Evolutionary conservation across 495 filamentous ascomycete species (phyloP).

Genomic region (Cercophora scortea): DNA sequence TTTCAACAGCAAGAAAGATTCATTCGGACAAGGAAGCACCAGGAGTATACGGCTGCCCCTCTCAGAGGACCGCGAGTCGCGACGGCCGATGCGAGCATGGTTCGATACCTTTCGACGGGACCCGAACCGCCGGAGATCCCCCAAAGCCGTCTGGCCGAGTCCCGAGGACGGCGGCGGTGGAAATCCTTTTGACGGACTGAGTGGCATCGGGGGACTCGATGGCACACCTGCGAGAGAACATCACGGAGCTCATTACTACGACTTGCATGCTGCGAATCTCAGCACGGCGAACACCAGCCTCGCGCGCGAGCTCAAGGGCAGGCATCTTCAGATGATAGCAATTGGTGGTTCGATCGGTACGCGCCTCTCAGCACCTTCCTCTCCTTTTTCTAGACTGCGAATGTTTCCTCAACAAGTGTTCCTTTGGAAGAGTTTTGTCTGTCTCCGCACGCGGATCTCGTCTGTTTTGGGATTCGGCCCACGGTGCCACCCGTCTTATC

Average conservation of each 20-base stretch:
- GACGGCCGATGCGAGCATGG: constrained; percentile 35
- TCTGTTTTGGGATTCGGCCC: too few species aligned
- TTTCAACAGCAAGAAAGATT: constrained; percentile 18
- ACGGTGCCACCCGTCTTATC: too few species aligned
- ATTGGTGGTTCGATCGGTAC: constrained; percentile 91
- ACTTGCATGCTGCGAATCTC: constrained; percentile 64
- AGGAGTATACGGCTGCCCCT: constrained; percentile 31
- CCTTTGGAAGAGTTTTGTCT: not conserved
- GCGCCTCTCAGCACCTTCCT: constrained; percentile 5
- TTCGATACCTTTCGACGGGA: constrained; percentile 79
- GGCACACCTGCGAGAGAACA: constrained; percentile 1
- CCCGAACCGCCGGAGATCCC: constrained; percentile 55
- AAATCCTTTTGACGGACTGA: not conserved
- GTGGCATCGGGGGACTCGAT: not conserved
- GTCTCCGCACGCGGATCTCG: not conserved
- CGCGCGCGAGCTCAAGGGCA: constrained; percentile 66
- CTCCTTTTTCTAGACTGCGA: not conserved
- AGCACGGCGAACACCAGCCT: constrained; percentile 73
- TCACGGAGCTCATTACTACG: constrained; percentile 51
- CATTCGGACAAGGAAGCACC: constrained; percentile 28
- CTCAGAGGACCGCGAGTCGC: constrained; percentile 1
- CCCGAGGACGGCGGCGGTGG: not conserved
- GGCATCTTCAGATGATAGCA: constrained; percentile 95
- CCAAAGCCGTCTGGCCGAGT: constrained; percentile 26
- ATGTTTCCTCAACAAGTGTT: not conserved